These are phyloP conservation scores for Dactylonectria macrodidyma DNA, from an alignment of 2,329 filamentous ascomycete genomes.

Conservation along the genomic window DNA sequence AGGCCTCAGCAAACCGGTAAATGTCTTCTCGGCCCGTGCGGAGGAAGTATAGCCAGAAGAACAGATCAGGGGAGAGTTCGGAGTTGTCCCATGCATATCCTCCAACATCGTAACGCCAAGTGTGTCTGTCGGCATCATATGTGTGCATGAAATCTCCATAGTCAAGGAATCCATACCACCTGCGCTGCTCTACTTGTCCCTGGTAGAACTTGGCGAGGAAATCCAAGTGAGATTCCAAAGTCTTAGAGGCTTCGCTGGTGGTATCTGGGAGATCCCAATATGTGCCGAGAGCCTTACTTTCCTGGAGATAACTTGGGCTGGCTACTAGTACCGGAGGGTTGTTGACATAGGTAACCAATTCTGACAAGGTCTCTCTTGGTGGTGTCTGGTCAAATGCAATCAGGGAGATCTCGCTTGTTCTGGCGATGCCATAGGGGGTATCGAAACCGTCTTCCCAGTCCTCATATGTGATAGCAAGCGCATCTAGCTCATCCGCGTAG, in stretches of 20 bases:
- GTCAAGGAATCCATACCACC: constrained; percentile 76
- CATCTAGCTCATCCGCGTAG: constrained; percentile 71
- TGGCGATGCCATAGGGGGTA: constrained; percentile 70
- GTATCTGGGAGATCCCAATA: constrained; percentile 66
- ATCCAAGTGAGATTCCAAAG: constrained; percentile 67
- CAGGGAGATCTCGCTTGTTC: constrained; percentile 71
- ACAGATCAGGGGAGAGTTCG: constrained; percentile 74
- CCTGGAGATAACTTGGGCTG: constrained; percentile 62
- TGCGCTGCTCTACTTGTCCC: constrained; percentile 67
- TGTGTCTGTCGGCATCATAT: constrained; percentile 71
- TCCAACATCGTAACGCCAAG: constrained; percentile 75
- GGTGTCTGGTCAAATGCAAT: constrained; percentile 69
- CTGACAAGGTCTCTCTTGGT: constrained; percentile 60
- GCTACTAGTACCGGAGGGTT: constrained; percentile 67
- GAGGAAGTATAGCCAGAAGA: constrained; percentile 75
- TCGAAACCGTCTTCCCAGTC: constrained; percentile 71
- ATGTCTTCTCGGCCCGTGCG: constrained; percentile 70
- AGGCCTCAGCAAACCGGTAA: constrained; percentile 71
- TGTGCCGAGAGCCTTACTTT: constrained; percentile 67
- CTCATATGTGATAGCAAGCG: constrained; percentile 75
- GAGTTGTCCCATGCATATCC: constrained; percentile 78
- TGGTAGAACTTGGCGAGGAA: constrained; percentile 71
- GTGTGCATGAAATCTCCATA: constrained; percentile 75
- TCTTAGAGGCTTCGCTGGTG: constrained; percentile 42
- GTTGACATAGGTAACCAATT: constrained; percentile 61